Evolutionary conservation across 805 yeast genomes (phyloP).

Genomic region (Candida cerambycidarum): DNA sequence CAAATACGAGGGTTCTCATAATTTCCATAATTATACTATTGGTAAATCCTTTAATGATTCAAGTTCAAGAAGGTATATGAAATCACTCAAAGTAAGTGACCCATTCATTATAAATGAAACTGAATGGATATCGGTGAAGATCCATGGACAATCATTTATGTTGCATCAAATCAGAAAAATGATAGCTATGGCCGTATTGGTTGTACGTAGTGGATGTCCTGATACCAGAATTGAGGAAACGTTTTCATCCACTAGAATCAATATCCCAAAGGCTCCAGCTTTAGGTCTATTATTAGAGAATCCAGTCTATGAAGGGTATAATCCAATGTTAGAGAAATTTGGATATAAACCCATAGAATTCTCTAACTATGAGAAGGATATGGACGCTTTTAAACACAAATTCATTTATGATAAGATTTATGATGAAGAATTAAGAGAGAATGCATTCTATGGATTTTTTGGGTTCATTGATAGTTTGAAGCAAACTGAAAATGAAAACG

Average conservation of each 20-base stretch:
- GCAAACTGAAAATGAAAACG: conserved; percentile 43
- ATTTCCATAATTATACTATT: conserved; percentile 84
- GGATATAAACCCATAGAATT: conserved; percentile 80
- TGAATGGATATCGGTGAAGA: conserved; percentile 94
- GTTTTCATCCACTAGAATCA: conserved; percentile 69
- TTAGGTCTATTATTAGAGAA: conserved; percentile 85
- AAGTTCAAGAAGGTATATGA: conserved; percentile 82
- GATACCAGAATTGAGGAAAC: conserved; percentile 71
- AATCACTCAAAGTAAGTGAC: conserved; percentile 71
- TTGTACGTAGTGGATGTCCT: conserved; percentile 86
- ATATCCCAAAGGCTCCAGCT: conserved; percentile 97
- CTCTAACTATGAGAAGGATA: conserved; percentile 59
- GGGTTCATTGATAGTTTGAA: conserved; percentile 81
- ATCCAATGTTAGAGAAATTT: conserved; percentile 63
- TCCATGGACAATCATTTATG: conserved; percentile 98
- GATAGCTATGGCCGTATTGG: conserved; percentile 92
- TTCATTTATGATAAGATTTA: conserved; percentile 91
- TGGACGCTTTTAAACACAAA: conserved; percentile 84
- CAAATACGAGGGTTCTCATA: conserved; percentile 81
- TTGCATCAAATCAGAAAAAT: conserved; percentile 96
- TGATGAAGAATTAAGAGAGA: conserved; percentile 83
- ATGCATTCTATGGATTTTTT: conserved; percentile 86
- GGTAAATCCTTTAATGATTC: conserved; percentile 85
- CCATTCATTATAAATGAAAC: conserved; percentile 92
- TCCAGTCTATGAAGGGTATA: conserved; percentile 88